Percentiles rank a stretch among this genome's conserved stretches.
These are phyloP conservation scores for Gloeostereum incarnatum DNA, from an alignment of 768 basidiomycete genomes.

Conservation along the genomic window DNA sequence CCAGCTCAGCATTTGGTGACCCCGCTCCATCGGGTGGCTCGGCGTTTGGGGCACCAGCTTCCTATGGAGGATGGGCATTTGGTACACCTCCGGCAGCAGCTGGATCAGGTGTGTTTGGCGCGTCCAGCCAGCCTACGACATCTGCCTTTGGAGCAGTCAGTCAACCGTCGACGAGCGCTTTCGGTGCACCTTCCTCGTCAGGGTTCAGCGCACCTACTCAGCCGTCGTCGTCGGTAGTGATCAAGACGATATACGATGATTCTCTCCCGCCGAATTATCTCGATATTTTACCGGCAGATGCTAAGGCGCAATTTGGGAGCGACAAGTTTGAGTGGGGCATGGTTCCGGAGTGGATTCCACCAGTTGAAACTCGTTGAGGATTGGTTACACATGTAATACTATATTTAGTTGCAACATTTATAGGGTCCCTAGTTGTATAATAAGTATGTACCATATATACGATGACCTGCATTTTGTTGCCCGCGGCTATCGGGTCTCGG, in stretches of 20 bases:
- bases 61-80: slow-evolving; percentile 16
- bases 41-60: background rate
- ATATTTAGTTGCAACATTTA: no score
- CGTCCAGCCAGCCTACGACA: slow-evolving; percentile 4
- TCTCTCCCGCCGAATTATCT: slow-evolving; percentile 53
- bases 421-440: no score
- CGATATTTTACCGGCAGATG: slow-evolving; percentile 38
- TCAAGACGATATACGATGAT: slow-evolving; percentile 43
- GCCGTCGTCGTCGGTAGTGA: slow-evolving; percentile 28
- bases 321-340: slow-evolving; percentile 57
- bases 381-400: no score
- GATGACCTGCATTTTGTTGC: no score
- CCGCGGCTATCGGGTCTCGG: no score
- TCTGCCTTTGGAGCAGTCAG: slow-evolving; percentile 18
- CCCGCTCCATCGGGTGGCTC: slow-evolving; percentile 1
- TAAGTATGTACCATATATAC: no score
- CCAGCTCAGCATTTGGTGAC: slow-evolving; percentile 13
- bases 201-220: slow-evolving; percentile 7
- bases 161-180: slow-evolving; percentile 4
- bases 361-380: slow-evolving; percentile 48
- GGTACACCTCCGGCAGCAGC: slow-evolving; percentile 14
- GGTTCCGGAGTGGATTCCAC: slow-evolving; percentile 71
- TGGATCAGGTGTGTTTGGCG: slow-evolving; percentile 1
- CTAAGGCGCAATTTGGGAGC: slow-evolving; percentile 42
- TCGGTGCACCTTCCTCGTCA: slow-evolving; percentile 6